These are phyloP conservation scores for Leccinellum luteum DNA, from an alignment of 768 basidiomycete genomes.

Conservation along the genomic window DNA sequence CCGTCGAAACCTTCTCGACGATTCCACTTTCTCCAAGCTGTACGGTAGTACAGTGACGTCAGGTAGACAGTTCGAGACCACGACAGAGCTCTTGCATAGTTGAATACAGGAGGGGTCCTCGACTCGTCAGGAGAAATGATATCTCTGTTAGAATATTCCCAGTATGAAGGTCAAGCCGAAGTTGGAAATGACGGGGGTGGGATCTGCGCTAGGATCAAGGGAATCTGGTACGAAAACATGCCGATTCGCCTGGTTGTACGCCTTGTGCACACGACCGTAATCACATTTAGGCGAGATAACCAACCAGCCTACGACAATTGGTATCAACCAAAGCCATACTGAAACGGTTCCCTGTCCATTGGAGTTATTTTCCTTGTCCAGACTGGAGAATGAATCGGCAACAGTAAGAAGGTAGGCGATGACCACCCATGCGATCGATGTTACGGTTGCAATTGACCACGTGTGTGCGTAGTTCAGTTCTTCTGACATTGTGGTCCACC, in stretches of 20 bases:
- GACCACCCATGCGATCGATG: constrained; percentile 43
- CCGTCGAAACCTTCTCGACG: constrained; percentile 2
- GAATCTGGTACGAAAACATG: background rate
- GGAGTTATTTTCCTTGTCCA: constrained; percentile 22
- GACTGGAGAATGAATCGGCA: constrained; percentile 12
- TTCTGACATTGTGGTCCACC: constrained; percentile 37
- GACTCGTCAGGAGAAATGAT: constrained; percentile 21
- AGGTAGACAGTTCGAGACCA: constrained; percentile 21
- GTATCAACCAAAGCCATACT: constrained; percentile 44
- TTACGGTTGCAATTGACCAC: constrained; percentile 39
- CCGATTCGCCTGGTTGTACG: constrained; percentile 14
- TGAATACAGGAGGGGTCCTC: constrained; percentile 23
- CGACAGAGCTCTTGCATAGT: constrained; percentile 22
- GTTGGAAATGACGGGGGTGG: background rate
- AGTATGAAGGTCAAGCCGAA: constrained; percentile 14
- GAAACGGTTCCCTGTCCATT: constrained; percentile 40
- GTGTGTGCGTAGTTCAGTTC: constrained; percentile 38
- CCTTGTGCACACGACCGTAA: constrained; percentile 24
- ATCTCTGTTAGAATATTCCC: background rate
- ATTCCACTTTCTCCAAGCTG: constrained; percentile 10
- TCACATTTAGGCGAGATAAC: constrained; percentile 41
- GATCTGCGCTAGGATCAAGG: background rate
- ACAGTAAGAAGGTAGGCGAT: constrained; percentile 36
- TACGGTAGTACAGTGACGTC: constrained; percentile 15
- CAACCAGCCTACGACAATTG: constrained; percentile 41